Conservation (phyloP, 192 early-diverging fungal species). For the Dissophora ornata region DNA sequence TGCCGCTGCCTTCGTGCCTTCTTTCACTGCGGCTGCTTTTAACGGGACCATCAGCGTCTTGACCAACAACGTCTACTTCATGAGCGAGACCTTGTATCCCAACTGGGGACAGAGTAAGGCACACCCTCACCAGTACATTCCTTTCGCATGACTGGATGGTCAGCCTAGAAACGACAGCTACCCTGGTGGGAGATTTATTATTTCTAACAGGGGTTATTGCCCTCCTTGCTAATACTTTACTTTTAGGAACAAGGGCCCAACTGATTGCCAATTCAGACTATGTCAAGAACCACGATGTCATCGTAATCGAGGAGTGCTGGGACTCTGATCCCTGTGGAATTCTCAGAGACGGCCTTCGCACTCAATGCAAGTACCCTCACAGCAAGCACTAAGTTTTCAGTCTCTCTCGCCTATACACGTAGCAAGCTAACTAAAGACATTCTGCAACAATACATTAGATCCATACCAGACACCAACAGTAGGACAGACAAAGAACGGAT, state of each 20-base stretch:
- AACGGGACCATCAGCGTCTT: conserved; percentile 39
- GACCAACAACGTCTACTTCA: conserved; percentile 42
- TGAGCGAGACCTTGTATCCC: conserved; percentile 29
- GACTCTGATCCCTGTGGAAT: conserved; percentile 15
- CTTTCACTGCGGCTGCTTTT: conserved; percentile 13
- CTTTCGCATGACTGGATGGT: no score
- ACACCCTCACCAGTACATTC: no score
- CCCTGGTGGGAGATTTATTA: no score
- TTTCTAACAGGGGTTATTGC: no score
- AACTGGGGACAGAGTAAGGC: conserved; percentile 45
- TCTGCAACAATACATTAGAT: conserved; percentile 30
- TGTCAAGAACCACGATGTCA: conserved; percentile 42
- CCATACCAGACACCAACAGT: conserved; percentile 43
- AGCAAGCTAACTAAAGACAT: no score
- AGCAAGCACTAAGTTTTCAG: no score
- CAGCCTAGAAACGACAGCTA: no score
- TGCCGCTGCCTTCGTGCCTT: conserved; percentile 3
- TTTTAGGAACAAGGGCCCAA: conserved; percentile 20
- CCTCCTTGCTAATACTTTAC: no score
- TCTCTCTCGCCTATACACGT: no score
- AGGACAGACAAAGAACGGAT: conserved; percentile 29
- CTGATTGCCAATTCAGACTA: conserved; percentile 35
- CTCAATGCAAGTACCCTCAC: conserved; percentile 32
- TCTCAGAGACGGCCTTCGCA: conserved; percentile 16
- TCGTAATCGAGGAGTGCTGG: conserved; percentile 43